A percentile compares a stretch with the other conserved stretches of the same genome.
These are phyloP conservation scores for Sugiyamaella sp. DNA, from an alignment of 1,139 yeast genomes.

Conservation along the genomic window DNA sequence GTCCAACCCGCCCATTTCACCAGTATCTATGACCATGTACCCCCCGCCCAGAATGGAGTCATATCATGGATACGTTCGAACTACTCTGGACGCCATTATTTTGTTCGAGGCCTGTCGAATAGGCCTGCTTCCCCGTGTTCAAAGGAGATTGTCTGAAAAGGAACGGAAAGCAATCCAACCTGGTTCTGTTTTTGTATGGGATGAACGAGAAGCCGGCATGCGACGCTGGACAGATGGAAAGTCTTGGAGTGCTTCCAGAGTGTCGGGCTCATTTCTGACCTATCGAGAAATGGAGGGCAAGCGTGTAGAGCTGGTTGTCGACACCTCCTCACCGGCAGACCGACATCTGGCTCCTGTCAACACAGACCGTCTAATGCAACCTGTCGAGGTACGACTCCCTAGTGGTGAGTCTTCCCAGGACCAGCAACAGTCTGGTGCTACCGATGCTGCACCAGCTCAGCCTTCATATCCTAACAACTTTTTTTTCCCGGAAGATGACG, in stretches of 20 bases:
- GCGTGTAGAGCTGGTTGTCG: conserved; percentile 27
- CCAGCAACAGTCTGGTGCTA: background rate
- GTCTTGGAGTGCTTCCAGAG: conserved; percentile 72
- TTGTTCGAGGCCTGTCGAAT: conserved; percentile 65
- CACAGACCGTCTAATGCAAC: background rate
- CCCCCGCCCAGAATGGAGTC: conserved; percentile 51
- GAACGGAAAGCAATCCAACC: conserved; percentile 57
- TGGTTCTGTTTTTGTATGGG: conserved; percentile 73
- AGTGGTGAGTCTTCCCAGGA: background rate
- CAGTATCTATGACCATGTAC: conserved; percentile 13
- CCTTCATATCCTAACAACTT: conserved; percentile 10
- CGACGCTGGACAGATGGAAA: conserved; percentile 77
- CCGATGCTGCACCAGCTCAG: background rate
- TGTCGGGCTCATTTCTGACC: conserved; percentile 63
- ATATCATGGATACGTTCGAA: conserved; percentile 59
- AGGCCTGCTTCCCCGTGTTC: conserved; percentile 59
- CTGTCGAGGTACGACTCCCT: background rate
- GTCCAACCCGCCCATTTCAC: too few species aligned
- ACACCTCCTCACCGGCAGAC: conserved; percentile 2
- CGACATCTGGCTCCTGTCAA: background rate
- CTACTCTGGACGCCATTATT: conserved; percentile 64
- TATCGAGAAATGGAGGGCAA: conserved; percentile 61
- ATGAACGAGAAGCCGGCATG: conserved; percentile 70
- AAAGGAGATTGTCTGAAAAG: conserved; percentile 58
- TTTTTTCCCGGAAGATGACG: conserved; percentile 8